Percentiles rank a stretch among this genome's conserved stretches.
Evolutionary conservation across 1,284 basidiomycete species (phyloP).

Genomic region (Lentinula novae-zelandiae): DNA sequence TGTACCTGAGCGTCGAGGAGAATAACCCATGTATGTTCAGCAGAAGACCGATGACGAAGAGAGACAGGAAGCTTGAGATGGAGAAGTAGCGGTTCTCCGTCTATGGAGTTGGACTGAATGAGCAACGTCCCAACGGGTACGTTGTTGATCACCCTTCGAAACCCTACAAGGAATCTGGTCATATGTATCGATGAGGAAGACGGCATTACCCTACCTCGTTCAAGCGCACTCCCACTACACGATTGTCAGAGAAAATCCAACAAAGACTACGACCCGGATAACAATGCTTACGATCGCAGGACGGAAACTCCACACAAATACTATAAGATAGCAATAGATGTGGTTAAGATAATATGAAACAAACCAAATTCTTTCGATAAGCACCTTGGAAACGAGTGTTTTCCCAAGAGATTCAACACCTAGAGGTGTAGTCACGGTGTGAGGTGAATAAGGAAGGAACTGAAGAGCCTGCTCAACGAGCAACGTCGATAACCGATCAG

Average conservation of each 20-base stretch:
- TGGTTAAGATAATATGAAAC: not conserved
- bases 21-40: conserved; percentile 77
- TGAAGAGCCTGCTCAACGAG: conserved; percentile 85
- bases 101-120: conserved; percentile 83
- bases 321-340: conserved; percentile 27
- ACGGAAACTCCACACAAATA: conserved; percentile 82
- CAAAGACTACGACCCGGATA: not conserved
- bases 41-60: conserved; percentile 62
- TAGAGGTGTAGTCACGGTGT: conserved; percentile 68
- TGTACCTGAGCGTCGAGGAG: conserved; percentile 87
- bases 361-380: not conserved
- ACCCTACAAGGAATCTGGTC: conserved; percentile 32
- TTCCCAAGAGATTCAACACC: conserved; percentile 59
- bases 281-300: conserved; percentile 63
- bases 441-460: conserved; percentile 68
- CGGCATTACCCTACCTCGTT: conserved; percentile 45
- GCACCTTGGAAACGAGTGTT: conserved; percentile 54
- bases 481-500: conserved; percentile 81
- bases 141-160: conserved; percentile 84
- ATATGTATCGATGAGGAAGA: not conserved
- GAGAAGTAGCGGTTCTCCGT: conserved; percentile 87
- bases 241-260: conserved; percentile 7
- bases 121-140: conserved; percentile 86
- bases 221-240: conserved; percentile 80
- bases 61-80: conserved; percentile 76